Evolutionary conservation across 73 alveolate genomes (phyloP).

Genomic region (Paramecium sexaurelia): DNA sequence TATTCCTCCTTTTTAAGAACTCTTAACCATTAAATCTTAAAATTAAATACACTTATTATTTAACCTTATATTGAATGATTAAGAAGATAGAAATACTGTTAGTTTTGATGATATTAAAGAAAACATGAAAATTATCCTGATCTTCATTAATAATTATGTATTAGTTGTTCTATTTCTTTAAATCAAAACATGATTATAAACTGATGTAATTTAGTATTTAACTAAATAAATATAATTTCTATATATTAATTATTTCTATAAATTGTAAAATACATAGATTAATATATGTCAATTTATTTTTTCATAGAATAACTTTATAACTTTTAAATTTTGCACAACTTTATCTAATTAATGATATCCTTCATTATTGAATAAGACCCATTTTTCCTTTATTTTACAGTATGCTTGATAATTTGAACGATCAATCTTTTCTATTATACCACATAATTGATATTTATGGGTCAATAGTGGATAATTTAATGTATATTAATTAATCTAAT

Average conservation of each 20-base stretch:
- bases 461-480: background rate
- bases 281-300: background rate
- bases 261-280: background rate
- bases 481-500: background rate
- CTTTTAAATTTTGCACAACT: background rate
- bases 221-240: background rate
- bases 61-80: background rate
- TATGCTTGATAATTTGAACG: background rate
- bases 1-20: slow-evolving; percentile 26
- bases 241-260: too few species aligned
- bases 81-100: background rate
- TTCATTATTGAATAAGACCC: background rate
- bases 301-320: background rate
- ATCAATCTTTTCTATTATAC: background rate
- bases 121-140: slow-evolving; percentile 2
- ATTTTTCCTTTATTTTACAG: background rate
- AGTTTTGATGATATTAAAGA: slow-evolving; percentile 48
- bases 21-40: background rate
- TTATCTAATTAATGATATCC: background rate
- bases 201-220: background rate
- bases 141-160: background rate
- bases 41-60: background rate
- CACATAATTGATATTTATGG: background rate
- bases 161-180: too few species aligned
- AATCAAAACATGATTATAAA: too few species aligned